These are phyloP conservation scores for Lactarius deliciosus DNA, from an alignment of 768 basidiomycete species.

Conservation along the genomic window DNA sequence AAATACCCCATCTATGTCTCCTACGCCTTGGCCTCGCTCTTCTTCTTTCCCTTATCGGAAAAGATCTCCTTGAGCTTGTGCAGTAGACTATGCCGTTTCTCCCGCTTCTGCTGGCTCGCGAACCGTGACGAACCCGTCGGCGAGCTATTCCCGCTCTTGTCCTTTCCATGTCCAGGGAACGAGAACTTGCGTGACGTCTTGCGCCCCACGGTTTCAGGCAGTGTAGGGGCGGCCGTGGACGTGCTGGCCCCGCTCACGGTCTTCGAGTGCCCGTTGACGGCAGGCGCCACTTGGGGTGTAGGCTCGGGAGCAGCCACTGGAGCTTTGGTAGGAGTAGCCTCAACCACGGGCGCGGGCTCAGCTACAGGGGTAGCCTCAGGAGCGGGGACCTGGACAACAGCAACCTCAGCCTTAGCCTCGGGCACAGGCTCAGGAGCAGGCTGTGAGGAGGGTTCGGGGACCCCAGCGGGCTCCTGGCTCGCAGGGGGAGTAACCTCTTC, in stretches of 20 bases:
- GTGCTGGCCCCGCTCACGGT: slow-evolving; percentile 11
- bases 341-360: neutral
- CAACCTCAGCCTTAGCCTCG: neutral
- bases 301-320: slow-evolving; percentile 7
- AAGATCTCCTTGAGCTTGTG: slow-evolving; percentile 30
- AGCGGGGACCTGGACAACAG: neutral
- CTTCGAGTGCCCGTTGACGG: slow-evolving; percentile 20
- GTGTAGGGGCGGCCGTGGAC: slow-evolving; percentile 11
- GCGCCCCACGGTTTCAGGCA: slow-evolving; percentile 5
- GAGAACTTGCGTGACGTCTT: slow-evolving; percentile 24
- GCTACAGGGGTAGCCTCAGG: neutral
- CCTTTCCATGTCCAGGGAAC: slow-evolving; percentile 13
- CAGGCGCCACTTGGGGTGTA: slow-evolving; percentile 2
- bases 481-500: neutral
- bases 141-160: slow-evolving; percentile 22
- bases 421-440: neutral
- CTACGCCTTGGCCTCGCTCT: slow-evolving; percentile 26
- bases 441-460: neutral
- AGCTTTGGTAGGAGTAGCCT: neutral
- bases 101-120: slow-evolving; percentile 26
- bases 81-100: slow-evolving; percentile 28
- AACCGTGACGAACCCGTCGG: slow-evolving; percentile 25
- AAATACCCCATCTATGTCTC: slow-evolving; percentile 5
- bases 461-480: neutral
- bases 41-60: slow-evolving; percentile 25